Evolutionary conservation across 2,329 filamentous ascomycete species (phyloP).

Genomic region (Ophiostoma populinum): DNA sequence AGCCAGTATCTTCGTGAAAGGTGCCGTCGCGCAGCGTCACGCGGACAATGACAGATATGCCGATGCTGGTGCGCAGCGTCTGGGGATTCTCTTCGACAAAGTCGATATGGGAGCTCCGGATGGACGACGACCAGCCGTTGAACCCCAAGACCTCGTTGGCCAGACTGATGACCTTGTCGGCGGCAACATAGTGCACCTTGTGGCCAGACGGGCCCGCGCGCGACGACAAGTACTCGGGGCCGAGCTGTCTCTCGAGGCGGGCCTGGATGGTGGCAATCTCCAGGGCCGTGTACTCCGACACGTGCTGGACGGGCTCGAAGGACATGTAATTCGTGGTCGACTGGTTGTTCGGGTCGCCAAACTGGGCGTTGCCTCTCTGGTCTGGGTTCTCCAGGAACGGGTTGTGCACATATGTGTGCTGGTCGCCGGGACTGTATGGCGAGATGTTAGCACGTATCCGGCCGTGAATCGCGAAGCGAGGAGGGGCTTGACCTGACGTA

Average conservation of each 20-base stretch:
- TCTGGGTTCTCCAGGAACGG: too few species aligned
- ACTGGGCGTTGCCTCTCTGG: too few species aligned
- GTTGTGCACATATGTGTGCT: too few species aligned
- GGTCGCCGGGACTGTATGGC: too few species aligned
- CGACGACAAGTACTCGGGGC: constrained; percentile 87
- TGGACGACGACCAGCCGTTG: constrained; percentile 94
- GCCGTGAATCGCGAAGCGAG: too few species aligned
- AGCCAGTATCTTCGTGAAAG: constrained; percentile 95
- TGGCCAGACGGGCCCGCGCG: constrained; percentile 67
- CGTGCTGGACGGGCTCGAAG: constrained; percentile 13
- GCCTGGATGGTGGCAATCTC: constrained; percentile 79
- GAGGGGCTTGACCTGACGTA: too few species aligned
- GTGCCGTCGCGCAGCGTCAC: constrained; percentile 85
- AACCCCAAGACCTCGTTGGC: constrained; percentile 94
- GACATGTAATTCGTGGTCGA: too few species aligned
- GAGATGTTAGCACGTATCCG: too few species aligned
- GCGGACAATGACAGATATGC: constrained; percentile 76
- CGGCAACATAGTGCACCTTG: constrained; percentile 86
- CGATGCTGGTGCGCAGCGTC: constrained; percentile 65
- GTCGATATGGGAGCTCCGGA: constrained; percentile 86
- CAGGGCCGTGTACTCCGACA: constrained; percentile 71
- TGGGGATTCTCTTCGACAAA: constrained; percentile 78
- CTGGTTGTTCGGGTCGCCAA: too few species aligned
- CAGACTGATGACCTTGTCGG: constrained; percentile 88
- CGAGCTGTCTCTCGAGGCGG: constrained; percentile 80